Conservation (phyloP, 352 stramenopile species). For the Phytophthora palmivora region DNA sequence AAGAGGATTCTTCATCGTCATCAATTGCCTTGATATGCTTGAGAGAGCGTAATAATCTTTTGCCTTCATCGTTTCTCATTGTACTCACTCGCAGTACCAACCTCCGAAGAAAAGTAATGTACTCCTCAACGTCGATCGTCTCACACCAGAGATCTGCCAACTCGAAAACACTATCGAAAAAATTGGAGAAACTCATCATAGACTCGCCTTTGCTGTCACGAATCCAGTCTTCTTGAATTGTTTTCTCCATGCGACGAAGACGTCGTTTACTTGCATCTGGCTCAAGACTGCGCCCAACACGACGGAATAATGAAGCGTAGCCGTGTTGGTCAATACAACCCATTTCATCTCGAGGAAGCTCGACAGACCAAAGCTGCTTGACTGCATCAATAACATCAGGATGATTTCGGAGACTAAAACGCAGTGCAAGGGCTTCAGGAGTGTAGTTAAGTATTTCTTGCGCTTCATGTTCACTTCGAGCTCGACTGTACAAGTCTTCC, state of each 20-base stretch:
- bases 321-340: constrained; percentile 66
- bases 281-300: constrained; percentile 62
- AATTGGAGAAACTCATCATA: constrained; percentile 69
- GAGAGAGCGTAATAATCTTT: constrained; percentile 50
- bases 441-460: constrained; percentile 76
- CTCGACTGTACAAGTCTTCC: constrained; percentile 64
- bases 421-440: constrained; percentile 64
- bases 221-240: constrained; percentile 69
- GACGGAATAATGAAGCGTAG: constrained; percentile 64
- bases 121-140: constrained; percentile 71
- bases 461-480: constrained; percentile 49
- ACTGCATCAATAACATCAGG: constrained; percentile 52
- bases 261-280: constrained; percentile 41
- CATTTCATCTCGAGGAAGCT: constrained; percentile 59
- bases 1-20: constrained; percentile 46
- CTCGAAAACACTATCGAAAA: constrained; percentile 82
- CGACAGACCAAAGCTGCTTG: constrained; percentile 62
- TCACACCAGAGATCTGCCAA: constrained; percentile 79
- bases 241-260: constrained; percentile 43
- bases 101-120: constrained; percentile 58
- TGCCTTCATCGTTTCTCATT: constrained; percentile 23
- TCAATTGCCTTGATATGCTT: constrained; percentile 58
- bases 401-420: constrained; percentile 73
- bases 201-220: constrained; percentile 63
- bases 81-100: constrained; percentile 51